These are phyloP conservation scores for Aspergillus heteromorphus DNA, from an alignment of 495 filamentous ascomycete genomes.

Conservation along the genomic window DNA sequence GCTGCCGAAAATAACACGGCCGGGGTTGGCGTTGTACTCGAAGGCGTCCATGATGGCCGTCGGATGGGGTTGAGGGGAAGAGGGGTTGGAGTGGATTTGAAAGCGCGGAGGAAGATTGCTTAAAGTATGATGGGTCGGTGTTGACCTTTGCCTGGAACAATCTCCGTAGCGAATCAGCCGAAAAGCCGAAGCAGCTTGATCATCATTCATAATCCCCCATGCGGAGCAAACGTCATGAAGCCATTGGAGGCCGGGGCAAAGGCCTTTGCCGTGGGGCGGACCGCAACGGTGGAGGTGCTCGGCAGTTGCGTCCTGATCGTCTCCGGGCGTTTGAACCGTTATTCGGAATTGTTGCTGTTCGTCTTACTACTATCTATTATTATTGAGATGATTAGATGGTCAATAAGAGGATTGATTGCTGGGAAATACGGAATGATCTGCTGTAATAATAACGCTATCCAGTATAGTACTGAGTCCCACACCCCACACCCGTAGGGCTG, in stretches of 20 bases:
- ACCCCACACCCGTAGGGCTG: too few relatives aligned
- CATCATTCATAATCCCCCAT: slow-evolving; percentile 30
- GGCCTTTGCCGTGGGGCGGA: slow-evolving; percentile 25
- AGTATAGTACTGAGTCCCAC: too few relatives aligned
- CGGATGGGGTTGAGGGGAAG: not conserved
- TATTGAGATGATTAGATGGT: too few relatives aligned
- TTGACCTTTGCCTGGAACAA: not conserved
- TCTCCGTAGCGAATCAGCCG: not conserved
- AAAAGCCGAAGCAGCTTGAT: slow-evolving; percentile 13
- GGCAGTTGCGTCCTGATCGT: slow-evolving; percentile 20
- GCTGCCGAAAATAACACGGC: slow-evolving; percentile 58
- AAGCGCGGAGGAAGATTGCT: not conserved
- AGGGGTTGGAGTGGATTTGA: not conserved
- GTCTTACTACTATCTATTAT: too few relatives aligned
- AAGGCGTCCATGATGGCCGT: slow-evolving; percentile 50
- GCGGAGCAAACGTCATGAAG: slow-evolving; percentile 16
- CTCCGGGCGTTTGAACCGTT: slow-evolving; percentile 13
- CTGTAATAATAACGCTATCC: too few relatives aligned
- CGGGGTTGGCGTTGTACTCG: slow-evolving; percentile 55
- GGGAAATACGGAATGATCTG: too few relatives aligned
- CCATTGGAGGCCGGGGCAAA: slow-evolving; percentile 10
- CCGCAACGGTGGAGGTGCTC: slow-evolving; percentile 14
- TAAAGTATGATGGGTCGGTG: slow-evolving; percentile 1
- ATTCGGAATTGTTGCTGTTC: too few relatives aligned
- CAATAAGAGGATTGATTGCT: too few relatives aligned